Evolutionary conservation across 2,329 filamentous ascomycete species (phyloP), one percentile per base, ranked within the genome.

Genomic region (Calonectria fujianensis): DNA sequence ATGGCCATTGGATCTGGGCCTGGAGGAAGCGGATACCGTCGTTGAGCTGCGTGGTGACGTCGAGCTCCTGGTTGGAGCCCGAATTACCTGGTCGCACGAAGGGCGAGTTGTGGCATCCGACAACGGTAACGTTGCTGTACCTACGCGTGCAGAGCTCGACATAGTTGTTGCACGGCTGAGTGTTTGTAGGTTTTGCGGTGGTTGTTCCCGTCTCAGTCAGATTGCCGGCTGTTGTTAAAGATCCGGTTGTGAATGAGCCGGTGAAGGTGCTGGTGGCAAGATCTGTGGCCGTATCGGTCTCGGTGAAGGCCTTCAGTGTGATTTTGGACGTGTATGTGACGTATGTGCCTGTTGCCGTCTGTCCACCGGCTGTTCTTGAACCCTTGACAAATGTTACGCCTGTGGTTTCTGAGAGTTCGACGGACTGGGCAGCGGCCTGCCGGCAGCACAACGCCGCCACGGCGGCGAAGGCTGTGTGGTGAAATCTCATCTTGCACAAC

Each of bases 51-150:
- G 89, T 87, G 16, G 87, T 89, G 64, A 97, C 94, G 27, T 88
- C 84, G 57, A 94, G 88, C 35, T 88, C 88, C 85, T 97, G 95
- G 84, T 97, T 97, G 70, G 94, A 91, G 18, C 93, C 95, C 13
- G 93, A 90, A 83, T 94, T 96, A 78, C 93, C 93, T 20, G 88
- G 83, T 11, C 90, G 88, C 51, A 93, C 89, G 82, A 97, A 97
- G 14, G 94, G 94, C 52, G 94, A 95, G 87, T 97, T 97, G 86
- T 97, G 95, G 24, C 93, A 92, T 27, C 91, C 92, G 1, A 97
- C 90, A 80, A 94, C 89, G 72, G 94, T 96, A 84, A 97, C 93
- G 83, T 97, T 96, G 88, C 93, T 92, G 85, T 96, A 97, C 79
- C 91, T 93, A 74, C 94, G 91, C 8, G 85, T 86, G 87, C 95